phyloP scores from a whole-genome alignment of 148 eudicot genomes.

The Chenopodium formosanum region DNA sequence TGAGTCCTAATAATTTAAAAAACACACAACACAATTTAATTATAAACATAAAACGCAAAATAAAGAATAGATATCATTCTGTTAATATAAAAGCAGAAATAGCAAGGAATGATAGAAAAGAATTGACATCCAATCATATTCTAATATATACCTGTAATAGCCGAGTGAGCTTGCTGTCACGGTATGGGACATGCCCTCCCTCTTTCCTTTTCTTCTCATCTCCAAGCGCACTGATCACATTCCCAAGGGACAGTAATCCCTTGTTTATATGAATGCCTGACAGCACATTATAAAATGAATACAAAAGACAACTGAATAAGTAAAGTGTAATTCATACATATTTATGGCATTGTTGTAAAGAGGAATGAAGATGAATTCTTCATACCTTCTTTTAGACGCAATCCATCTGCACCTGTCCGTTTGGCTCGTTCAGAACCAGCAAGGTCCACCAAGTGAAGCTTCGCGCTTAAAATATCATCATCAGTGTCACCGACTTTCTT shows the following conservation, averaged over 20 bases:
- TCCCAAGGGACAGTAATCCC: slow-evolving; percentile 89
- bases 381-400: slow-evolving; percentile 86
- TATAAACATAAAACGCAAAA: neutral
- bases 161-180: slow-evolving; percentile 97
- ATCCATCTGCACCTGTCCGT: slow-evolving; percentile 94
- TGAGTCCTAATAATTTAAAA: slow-evolving; percentile 65
- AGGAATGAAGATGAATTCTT: neutral
- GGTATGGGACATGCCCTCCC: slow-evolving; percentile 96
- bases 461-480: slow-evolving; percentile 80
- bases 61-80: neutral
- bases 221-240: slow-evolving; percentile 95
- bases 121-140: neutral
- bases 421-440: slow-evolving; percentile 99
- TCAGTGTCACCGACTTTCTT: slow-evolving; percentile 58
- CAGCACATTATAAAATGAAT: neutral
- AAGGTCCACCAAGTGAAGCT: slow-evolving; percentile 91
- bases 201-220: slow-evolving; percentile 96
- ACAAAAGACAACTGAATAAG: neutral
- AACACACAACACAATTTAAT: neutral
- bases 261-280: slow-evolving; percentile 94
- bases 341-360: neutral
- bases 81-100: neutral
- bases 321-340: too few relatives aligned
- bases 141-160: slow-evolving; percentile 56
- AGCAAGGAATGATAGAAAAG: neutral